phyloP scores from a whole-genome alignment of 139 green algal species.

The Asterochloris sp. region DNA sequence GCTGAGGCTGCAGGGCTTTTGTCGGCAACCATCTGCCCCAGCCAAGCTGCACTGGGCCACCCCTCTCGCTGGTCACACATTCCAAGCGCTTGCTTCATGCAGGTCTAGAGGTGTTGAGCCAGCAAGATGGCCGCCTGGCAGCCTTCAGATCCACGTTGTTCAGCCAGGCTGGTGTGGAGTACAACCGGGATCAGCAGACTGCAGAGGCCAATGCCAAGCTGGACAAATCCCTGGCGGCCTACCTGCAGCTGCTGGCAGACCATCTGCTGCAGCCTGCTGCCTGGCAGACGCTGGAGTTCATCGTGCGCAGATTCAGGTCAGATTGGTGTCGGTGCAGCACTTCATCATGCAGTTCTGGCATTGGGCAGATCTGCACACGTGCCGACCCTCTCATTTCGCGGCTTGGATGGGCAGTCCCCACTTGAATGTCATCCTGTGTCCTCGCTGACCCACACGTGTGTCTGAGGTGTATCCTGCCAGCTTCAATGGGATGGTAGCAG shows the following conservation, averaged over 20 bases:
- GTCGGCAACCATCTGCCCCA: neutral
- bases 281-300: slow-evolving; percentile 82
- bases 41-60: neutral
- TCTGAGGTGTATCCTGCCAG: neutral
- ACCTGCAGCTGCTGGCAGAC: slow-evolving; percentile 68
- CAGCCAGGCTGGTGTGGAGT: slow-evolving; percentile 27
- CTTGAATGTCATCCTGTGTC: no score
- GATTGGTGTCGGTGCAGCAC: neutral
- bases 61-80: neutral
- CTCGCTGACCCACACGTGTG: neutral
- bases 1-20: no score
- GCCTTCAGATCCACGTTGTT: slow-evolving; percentile 72
- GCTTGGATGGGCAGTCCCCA: no score
- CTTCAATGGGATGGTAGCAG: neutral
- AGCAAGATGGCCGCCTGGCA: slow-evolving; percentile 62
- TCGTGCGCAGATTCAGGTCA: slow-evolving; percentile 82
- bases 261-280: slow-evolving; percentile 68
- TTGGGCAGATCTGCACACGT: no score
- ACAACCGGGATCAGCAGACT: slow-evolving; percentile 62
- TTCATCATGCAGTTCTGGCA: no score
- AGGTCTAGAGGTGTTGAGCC: slow-evolving; percentile 77
- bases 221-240: slow-evolving; percentile 51
- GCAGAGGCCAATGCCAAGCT: slow-evolving; percentile 46
- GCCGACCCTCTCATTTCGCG: no score
- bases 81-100: neutral